Conservation (phyloP, 805 yeast species). For the Grigorovia jiainica region DNA sequence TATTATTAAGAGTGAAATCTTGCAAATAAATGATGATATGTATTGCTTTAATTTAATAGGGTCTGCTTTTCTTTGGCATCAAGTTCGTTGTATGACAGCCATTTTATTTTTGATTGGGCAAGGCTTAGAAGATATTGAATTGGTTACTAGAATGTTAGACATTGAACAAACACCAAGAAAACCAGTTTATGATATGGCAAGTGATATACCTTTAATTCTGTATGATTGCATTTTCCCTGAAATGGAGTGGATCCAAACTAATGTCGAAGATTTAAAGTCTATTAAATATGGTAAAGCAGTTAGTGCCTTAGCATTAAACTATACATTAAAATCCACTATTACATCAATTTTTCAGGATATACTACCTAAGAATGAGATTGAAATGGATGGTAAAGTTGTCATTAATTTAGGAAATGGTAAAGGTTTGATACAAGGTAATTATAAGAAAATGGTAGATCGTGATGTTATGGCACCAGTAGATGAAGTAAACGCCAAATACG, state of each 20-base stretch:
- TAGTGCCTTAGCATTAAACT: constrained; percentile 45
- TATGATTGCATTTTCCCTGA: constrained; percentile 74
- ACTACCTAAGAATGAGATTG: constrained; percentile 13
- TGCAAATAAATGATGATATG: constrained; percentile 32
- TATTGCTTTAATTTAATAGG: constrained; percentile 75
- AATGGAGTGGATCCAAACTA: constrained; percentile 49
- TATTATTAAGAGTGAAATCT: constrained; percentile 45
- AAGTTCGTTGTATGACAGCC: constrained; percentile 93
- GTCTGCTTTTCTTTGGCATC: constrained; percentile 93
- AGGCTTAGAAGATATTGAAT: constrained; percentile 48
- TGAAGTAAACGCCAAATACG: constrained; percentile 55
- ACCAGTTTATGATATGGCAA: constrained; percentile 83
- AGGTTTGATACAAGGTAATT: constrained; percentile 49
- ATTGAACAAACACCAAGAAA: constrained; percentile 46
- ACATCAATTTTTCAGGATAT: constrained; percentile 39
- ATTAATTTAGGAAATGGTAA: constrained; percentile 72
- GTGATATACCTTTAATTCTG: constrained; percentile 76
- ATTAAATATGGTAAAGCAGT: constrained; percentile 36
- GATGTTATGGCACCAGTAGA: constrained; percentile 57
- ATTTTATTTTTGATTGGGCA: constrained; percentile 75
- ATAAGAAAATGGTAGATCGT: constrained; percentile 50
- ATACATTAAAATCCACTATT: constrained; percentile 47
- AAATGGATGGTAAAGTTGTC: constrained; percentile 22
- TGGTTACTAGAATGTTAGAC: constrained; percentile 54
- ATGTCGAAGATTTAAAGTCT: constrained; percentile 30